These are phyloP conservation scores for Stemphylium lycopersici DNA, from an alignment of 2,329 filamentous ascomycete species.

Conservation along the genomic window DNA sequence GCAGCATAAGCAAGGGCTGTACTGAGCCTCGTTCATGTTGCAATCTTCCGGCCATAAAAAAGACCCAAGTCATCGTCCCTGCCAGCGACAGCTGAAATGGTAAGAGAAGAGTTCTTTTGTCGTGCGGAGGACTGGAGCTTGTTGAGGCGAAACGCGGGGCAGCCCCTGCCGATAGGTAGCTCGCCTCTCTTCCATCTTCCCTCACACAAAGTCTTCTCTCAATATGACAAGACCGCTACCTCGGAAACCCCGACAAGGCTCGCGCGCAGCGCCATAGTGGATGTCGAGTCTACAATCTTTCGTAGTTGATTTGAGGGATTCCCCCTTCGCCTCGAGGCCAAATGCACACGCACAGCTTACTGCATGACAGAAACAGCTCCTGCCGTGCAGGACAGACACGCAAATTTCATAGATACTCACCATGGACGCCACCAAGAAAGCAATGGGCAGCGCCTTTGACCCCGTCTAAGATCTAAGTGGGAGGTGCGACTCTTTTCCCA, in stretches of 20 bases:
- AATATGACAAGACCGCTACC: neutral
- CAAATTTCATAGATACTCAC: too few species aligned
- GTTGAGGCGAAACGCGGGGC: neutral
- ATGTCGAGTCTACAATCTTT: neutral
- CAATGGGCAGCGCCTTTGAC: conserved; percentile 35
- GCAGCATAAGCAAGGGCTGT: too few species aligned
- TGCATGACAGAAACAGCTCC: neutral
- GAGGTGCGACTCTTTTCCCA: conserved; percentile 28
- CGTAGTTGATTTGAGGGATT: too few species aligned
- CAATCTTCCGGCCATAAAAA: too few species aligned
- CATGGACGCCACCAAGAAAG: conserved; percentile 36
- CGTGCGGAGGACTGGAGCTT: neutral
- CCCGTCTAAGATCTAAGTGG: conserved; percentile 49
- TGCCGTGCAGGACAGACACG: neutral
- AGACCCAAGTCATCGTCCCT: too few species aligned
- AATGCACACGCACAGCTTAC: neutral
- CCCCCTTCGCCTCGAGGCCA: neutral
- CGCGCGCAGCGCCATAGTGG: neutral
- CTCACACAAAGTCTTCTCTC: neutral
- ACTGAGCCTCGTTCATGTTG: too few species aligned
- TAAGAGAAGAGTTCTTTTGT: too few species aligned
- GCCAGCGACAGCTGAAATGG: too few species aligned
- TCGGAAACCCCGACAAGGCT: neutral
- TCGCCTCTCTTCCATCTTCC: neutral
- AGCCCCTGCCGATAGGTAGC: neutral